These are phyloP conservation scores for Wickerhamiella cacticola DNA, from an alignment of 805 yeast genomes.

Conservation along the genomic window DNA sequence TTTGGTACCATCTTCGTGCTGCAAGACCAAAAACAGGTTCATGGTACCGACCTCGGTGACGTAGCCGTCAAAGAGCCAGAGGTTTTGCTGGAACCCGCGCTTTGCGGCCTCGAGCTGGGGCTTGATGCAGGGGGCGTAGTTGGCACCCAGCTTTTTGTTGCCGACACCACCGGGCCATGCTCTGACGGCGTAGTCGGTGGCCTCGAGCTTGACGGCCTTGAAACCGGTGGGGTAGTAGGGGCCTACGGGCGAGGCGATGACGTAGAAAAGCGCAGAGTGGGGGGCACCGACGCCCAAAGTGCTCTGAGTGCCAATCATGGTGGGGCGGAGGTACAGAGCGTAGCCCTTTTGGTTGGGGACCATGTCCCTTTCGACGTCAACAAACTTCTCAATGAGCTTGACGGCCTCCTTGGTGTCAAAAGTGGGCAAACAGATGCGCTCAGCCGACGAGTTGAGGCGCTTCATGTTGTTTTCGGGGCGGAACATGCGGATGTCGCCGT, in stretches of 20 bases:
- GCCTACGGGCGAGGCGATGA: slow-evolving; percentile 92
- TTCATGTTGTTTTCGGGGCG: slow-evolving; percentile 86
- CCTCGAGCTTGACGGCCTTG: slow-evolving; percentile 89
- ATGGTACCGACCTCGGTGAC: slow-evolving; percentile 97
- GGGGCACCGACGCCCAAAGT: slow-evolving; percentile 83
- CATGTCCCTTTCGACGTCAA: slow-evolving; percentile 60
- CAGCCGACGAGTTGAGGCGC: slow-evolving; percentile 81
- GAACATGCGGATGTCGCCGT: slow-evolving; percentile 63
- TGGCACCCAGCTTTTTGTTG: slow-evolving; percentile 91
- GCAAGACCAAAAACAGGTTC: slow-evolving; percentile 85
- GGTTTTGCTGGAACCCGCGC: slow-evolving; percentile 89
- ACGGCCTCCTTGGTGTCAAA: slow-evolving; percentile 70
- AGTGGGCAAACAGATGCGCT: slow-evolving; percentile 76
- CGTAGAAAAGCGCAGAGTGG: slow-evolving; percentile 64
- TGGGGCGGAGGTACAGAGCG: slow-evolving; percentile 87
- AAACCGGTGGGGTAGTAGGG: slow-evolving; percentile 93
- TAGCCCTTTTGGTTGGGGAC: slow-evolving; percentile 82
- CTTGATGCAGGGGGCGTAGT: slow-evolving; percentile 88
- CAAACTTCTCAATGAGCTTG: slow-evolving; percentile 63
- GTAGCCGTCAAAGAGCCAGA: slow-evolving; percentile 83
- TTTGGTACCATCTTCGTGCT: slow-evolving; percentile 65
- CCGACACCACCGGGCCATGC: slow-evolving; percentile 99
- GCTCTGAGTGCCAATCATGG: slow-evolving; percentile 84
- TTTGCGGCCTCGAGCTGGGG: slow-evolving; percentile 85
- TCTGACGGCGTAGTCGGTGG: slow-evolving; percentile 90